These are phyloP conservation scores for Paramarasmius palmivorus DNA, from an alignment of 1,284 basidiomycete genomes.

Conservation along the genomic window DNA sequence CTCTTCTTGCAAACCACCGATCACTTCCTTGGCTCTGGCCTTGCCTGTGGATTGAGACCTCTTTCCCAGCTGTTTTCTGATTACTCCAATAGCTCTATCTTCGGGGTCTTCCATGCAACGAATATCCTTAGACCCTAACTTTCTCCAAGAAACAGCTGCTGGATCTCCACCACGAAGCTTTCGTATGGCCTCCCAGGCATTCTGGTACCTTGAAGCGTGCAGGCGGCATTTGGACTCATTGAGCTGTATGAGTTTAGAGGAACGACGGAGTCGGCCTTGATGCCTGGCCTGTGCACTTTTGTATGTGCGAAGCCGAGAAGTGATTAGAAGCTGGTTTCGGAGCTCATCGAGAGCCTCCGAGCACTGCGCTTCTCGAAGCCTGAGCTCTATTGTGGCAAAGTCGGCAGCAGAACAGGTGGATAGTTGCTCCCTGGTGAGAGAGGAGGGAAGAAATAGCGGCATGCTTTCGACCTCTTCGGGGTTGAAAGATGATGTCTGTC, in stretches of 20 bases:
- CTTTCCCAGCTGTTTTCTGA: too few species aligned
- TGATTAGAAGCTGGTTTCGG: constrained; percentile 7
- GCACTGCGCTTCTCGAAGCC: constrained; percentile 8
- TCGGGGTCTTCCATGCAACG: neutral
- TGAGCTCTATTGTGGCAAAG: neutral
- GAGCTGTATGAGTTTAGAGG: neutral
- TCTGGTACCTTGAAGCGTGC: neutral
- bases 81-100: too few species aligned
- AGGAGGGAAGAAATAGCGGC: constrained; percentile 9
- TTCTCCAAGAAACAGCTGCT: neutral
- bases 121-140: neutral
- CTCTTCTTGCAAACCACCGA: too few species aligned
- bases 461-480: neutral
- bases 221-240: constrained; percentile 4
- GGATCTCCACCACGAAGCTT: neutral
- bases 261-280: neutral
- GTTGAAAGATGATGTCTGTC: too few species aligned
- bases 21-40: too few species aligned
- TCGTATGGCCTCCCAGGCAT: neutral
- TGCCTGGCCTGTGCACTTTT: constrained; percentile 3
- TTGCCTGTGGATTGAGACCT: too few species aligned
- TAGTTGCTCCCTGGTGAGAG: neutral
- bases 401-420: neutral
- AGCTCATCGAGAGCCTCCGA: constrained; percentile 1
- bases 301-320: constrained; percentile 5